Conservation (phyloP, 2,329 filamentous ascomycete species). For the Macrophomina phaseolina region DNA sequence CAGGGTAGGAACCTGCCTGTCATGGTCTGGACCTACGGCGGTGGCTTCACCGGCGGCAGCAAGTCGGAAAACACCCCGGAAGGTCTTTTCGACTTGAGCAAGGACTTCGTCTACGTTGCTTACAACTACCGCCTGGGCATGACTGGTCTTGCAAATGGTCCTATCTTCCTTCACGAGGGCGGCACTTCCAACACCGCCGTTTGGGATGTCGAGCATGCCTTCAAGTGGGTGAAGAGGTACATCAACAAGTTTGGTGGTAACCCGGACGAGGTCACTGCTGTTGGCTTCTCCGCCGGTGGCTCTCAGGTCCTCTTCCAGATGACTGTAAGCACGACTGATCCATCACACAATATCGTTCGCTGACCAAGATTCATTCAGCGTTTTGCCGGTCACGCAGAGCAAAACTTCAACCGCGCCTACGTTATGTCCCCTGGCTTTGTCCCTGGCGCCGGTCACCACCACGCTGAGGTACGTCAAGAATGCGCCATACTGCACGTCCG, state of each 20-base stretch:
- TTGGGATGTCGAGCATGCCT: conserved; percentile 48
- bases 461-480: conserved; percentile 32
- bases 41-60: conserved; percentile 40
- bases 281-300: conserved; percentile 43
- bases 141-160: conserved; percentile 55
- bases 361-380: conserved; percentile 29
- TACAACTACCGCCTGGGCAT: conserved; percentile 45
- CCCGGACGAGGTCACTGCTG: conserved; percentile 53
- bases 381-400: conserved; percentile 41
- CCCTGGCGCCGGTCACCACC: conserved; percentile 45
- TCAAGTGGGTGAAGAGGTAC: conserved; percentile 58
- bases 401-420: conserved; percentile 40
- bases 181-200: conserved; percentile 53
- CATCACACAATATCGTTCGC: neutral
- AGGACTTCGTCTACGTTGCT: conserved; percentile 45
- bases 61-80: conserved; percentile 36
- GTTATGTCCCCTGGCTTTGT: conserved; percentile 38
- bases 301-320: conserved; percentile 37
- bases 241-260: conserved; percentile 56
- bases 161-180: conserved; percentile 49
- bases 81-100: conserved; percentile 40
- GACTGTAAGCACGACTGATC: conserved; percentile 31
- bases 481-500: neutral
- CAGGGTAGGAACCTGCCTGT: conserved; percentile 50
- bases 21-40: conserved; percentile 57